phyloP scores from a whole-genome alignment of 2,329 filamentous ascomycete genomes.

The Aureobasidium sp. region DNA sequence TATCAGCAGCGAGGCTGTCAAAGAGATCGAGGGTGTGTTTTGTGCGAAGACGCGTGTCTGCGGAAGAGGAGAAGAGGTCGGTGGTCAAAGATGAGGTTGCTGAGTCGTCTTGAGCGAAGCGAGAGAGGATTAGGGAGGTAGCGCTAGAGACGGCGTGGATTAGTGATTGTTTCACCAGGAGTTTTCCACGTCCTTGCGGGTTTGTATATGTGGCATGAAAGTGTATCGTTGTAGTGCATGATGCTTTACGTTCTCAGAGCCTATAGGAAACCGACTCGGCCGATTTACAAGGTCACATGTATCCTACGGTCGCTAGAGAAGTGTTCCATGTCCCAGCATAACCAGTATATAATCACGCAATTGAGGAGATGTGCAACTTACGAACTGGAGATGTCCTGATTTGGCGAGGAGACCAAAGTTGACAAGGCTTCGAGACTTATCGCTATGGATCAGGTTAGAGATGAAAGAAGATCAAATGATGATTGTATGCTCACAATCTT shows the following conservation, averaged over 20 bases:
- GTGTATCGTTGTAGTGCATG: too few relatives aligned
- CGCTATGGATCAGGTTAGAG: slow-evolving; percentile 17
- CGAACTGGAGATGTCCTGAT: slow-evolving; percentile 34
- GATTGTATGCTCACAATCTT: slow-evolving; percentile 14
- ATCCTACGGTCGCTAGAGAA: not conserved
- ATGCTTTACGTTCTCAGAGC: not conserved
- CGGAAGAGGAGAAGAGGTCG: slow-evolving; percentile 29
- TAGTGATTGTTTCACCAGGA: not conserved
- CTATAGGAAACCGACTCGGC: not conserved
- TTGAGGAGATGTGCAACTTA: not conserved
- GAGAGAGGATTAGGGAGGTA: slow-evolving; percentile 20
- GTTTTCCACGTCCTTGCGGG: too few relatives aligned
- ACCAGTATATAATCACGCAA: not conserved
- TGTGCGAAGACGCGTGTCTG: slow-evolving; percentile 20
- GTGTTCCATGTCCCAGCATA: not conserved
- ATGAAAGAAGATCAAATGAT: not conserved
- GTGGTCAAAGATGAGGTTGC: slow-evolving; percentile 18
- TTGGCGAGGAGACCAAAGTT: slow-evolving; percentile 32
- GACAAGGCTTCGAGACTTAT: slow-evolving; percentile 33
- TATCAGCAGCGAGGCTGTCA: slow-evolving; percentile 9
- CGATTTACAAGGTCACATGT: not conserved
- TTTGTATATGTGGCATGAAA: too few relatives aligned
- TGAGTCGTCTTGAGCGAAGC: slow-evolving; percentile 13
- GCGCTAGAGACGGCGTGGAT: slow-evolving; percentile 12
- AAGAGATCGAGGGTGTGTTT: slow-evolving; percentile 21